Evolutionary conservation across 2,329 filamentous ascomycete genomes (phyloP).

Genomic region (Claviceps digitariae): DNA sequence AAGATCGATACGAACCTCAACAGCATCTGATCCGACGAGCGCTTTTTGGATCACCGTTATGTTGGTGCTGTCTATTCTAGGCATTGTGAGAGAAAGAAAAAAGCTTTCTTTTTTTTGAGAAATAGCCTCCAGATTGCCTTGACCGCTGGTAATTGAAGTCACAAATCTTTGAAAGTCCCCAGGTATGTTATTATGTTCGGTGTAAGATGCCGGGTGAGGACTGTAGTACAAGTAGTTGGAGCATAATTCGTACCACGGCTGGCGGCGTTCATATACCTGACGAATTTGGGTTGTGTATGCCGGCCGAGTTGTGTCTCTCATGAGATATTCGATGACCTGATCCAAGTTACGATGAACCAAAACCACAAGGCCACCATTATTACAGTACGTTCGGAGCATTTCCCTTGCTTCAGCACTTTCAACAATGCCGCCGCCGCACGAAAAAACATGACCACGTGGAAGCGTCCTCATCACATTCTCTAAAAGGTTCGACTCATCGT

Average conservation of each 20-base stretch:
- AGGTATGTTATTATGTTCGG: constrained; percentile 15
- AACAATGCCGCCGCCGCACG: constrained; percentile 87
- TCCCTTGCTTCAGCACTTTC: constrained; percentile 71
- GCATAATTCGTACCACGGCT: constrained; percentile 81
- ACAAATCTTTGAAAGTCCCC: constrained; percentile 25
- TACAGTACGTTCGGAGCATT: constrained; percentile 59
- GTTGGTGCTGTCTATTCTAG: constrained; percentile 49
- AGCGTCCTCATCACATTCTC: constrained; percentile 62
- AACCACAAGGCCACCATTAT: constrained; percentile 69
- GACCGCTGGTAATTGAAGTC: constrained; percentile 24
- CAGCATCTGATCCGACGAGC: constrained; percentile 76
- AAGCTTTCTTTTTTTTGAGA: constrained; percentile 58
- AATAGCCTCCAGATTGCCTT: constrained; percentile 32
- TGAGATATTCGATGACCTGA: constrained; percentile 77
- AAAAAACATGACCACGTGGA: constrained; percentile 66
- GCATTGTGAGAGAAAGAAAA: constrained; percentile 83
- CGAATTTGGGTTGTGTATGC: constrained; percentile 90
- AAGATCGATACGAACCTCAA: constrained; percentile 87
- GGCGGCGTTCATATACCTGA: constrained; percentile 77
- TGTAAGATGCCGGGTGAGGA: constrained; percentile 37
- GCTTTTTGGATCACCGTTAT: constrained; percentile 54
- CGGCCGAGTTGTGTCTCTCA: constrained; percentile 77
- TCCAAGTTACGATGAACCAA: constrained; percentile 79
- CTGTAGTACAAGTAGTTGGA: constrained; percentile 93
- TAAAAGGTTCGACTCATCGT: constrained; percentile 63